Evolutionary conservation across 306 rosid species (phyloP).

Genomic region (Sindora glabra): DNA sequence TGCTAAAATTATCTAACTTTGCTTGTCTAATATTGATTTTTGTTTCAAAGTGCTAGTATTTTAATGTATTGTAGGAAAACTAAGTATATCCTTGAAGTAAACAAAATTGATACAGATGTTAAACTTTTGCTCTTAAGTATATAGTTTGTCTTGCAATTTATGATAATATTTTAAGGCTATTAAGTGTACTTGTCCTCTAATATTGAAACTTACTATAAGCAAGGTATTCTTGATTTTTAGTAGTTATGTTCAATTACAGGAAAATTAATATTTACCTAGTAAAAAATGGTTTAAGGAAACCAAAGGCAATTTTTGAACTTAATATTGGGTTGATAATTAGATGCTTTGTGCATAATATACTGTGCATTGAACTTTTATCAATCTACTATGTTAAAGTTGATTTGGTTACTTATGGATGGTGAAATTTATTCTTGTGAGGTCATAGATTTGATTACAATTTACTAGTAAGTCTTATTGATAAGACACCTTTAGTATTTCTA

Average conservation of each 20-base stretch:
- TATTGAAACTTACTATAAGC: background rate
- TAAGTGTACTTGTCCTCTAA: background rate
- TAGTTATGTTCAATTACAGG: background rate
- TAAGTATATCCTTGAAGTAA: background rate
- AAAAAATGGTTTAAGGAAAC: background rate
- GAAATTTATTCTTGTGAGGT: background rate
- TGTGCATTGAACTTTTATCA: background rate
- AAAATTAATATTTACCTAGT: background rate
- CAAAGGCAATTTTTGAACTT: background rate
- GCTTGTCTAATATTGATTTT: background rate
- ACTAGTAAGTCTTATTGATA: background rate
- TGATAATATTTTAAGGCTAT: too few species aligned
- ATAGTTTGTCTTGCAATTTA: background rate
- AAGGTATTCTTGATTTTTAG: background rate
- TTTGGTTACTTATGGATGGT: background rate
- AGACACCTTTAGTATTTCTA: background rate
- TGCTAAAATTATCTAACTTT: background rate
- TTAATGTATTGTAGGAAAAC: too few species aligned
- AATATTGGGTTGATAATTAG: too few species aligned
- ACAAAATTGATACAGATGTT: background rate
- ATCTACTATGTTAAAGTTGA: background rate
- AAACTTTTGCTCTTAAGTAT: background rate
- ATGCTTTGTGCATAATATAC: too few species aligned
- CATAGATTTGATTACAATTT: background rate
- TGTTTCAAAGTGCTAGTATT: too few species aligned